phyloP scores from a whole-genome alignment of 2,329 filamentous ascomycete genomes.

The Seiridium unicorne region DNA sequence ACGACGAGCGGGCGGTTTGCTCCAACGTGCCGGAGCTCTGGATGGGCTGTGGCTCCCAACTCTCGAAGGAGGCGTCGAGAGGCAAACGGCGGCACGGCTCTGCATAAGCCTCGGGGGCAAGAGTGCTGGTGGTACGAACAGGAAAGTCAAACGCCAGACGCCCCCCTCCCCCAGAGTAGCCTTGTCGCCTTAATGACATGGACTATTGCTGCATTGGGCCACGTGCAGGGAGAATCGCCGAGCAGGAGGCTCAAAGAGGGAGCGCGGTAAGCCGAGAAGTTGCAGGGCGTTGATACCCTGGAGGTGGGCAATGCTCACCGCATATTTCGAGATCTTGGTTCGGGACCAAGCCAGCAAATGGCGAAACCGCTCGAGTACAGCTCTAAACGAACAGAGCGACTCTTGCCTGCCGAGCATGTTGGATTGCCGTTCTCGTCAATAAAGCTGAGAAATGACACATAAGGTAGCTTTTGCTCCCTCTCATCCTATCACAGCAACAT shows the following conservation, averaged over 20 bases:
- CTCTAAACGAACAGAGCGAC: too few species aligned
- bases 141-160: not conserved
- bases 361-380: not conserved
- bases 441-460: too few species aligned
- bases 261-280: too few species aligned
- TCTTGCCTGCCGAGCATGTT: not conserved
- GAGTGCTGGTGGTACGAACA: not conserved
- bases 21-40: too few species aligned
- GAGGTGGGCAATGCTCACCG: not conserved
- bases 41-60: too few species aligned
- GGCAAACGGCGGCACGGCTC: not conserved
- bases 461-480: not conserved
- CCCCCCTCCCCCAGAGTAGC: not conserved
- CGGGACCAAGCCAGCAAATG: not conserved
- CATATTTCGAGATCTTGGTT: conserved; percentile 3
- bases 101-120: not conserved
- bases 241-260: not conserved
- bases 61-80: too few species aligned
- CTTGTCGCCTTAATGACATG: not conserved
- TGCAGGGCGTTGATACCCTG: not conserved
- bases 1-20: too few species aligned
- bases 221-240: conserved; percentile 1
- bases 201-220: conserved; percentile 1
- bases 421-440: too few species aligned
- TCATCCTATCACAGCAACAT: not conserved